Evolutionary conservation across 257 asterid species (phyloP).

Genomic region (Solanum chmielewskii): DNA sequence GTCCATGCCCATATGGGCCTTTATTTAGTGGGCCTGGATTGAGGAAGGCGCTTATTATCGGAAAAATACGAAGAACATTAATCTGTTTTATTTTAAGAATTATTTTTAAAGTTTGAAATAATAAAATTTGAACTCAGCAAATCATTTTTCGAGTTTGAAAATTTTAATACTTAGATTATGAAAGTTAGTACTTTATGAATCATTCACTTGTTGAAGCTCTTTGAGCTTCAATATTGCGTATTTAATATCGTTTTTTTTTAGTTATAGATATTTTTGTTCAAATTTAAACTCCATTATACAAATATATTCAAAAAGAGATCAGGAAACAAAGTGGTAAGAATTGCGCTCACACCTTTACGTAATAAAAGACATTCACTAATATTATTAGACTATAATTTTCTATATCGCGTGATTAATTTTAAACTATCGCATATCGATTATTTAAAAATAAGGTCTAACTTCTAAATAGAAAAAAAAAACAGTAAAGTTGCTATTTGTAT

Average conservation of each 20-base stretch:
- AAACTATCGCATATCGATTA: not conserved
- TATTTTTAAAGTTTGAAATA: not conserved
- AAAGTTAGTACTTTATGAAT: not conserved
- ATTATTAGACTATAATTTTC: too few species aligned
- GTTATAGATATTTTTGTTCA: not conserved
- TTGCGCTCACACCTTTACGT: not conserved
- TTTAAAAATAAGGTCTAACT: not conserved
- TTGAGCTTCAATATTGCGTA: not conserved
- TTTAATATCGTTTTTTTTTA: too few species aligned
- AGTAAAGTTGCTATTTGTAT: not conserved
- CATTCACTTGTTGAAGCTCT: not conserved
- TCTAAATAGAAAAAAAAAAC: not conserved
- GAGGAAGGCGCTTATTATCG: not conserved
- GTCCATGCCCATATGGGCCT: not conserved
- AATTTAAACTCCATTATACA: too few species aligned
- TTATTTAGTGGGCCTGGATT: not conserved
- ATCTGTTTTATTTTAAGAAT: not conserved
- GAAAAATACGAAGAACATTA: too few species aligned
- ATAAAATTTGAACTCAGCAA: too few species aligned
- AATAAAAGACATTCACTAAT: too few species aligned
- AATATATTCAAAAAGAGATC: too few species aligned
- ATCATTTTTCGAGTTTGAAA: not conserved
- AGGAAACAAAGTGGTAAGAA: too few species aligned
- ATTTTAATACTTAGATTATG: not conserved
- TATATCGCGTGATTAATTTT: too few species aligned